A percentile compares a stretch with the other conserved stretches of the same genome.
These are phyloP conservation scores for Xylaria castorea DNA, from an alignment of 495 filamentous ascomycete genomes.

Conservation along the genomic window DNA sequence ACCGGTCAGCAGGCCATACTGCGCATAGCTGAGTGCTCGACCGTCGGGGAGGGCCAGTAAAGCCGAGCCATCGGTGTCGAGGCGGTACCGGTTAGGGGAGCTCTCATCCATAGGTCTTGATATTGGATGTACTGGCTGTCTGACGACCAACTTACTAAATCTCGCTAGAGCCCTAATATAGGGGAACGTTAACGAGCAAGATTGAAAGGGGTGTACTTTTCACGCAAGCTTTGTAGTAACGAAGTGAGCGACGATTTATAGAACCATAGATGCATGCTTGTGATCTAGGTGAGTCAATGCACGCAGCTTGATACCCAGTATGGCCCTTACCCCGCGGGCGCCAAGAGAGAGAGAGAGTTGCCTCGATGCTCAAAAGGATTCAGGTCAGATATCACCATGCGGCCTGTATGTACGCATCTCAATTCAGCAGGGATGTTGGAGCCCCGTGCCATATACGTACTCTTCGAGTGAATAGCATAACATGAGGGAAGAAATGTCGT, in stretches of 20 bases:
- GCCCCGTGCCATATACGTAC: neutral
- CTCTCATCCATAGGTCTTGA: slow-evolving; percentile 13
- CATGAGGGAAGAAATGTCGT: neutral
- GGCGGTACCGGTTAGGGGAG: slow-evolving; percentile 20
- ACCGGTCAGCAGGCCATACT: slow-evolving; percentile 46
- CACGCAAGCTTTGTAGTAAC: neutral
- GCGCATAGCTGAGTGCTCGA: slow-evolving; percentile 49
- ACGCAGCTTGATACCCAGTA: neutral
- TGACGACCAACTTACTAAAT: neutral
- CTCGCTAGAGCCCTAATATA: neutral
- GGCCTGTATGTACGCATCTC: neutral
- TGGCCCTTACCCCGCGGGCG: slow-evolving; percentile 18
- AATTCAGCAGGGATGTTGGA: slow-evolving; percentile 17
- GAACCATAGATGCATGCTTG: neutral
- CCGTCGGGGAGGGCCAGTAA: slow-evolving; percentile 43
- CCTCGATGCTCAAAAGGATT: slow-evolving; percentile 5
- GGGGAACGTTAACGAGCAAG: neutral
- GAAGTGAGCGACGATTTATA: neutral
- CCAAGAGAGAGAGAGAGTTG: neutral
- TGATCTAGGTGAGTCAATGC: neutral
- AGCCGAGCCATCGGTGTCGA: slow-evolving; percentile 14
- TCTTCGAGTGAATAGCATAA: neutral
- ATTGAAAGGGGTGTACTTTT: neutral
- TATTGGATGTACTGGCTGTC: neutral
- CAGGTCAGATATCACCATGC: neutral